Base-by-base conservation (phyloP, 1,284 basidiomycete genomes). In the Schizophyllum amplum region DNA sequence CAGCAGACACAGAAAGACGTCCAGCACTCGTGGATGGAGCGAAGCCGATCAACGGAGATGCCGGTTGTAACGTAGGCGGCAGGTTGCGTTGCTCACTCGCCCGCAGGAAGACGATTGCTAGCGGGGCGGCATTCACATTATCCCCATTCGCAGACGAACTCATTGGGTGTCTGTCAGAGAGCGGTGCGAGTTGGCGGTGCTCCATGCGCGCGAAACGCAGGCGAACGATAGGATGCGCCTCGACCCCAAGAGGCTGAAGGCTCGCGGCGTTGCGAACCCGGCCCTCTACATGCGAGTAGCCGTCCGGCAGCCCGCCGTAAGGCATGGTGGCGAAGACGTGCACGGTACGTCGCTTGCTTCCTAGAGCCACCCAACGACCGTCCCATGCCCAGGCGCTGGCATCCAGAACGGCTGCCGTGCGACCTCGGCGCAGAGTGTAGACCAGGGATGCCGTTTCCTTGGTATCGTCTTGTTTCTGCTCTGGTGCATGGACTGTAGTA, bases 241-340 rank as follows among this genome's bases (percentile, higher is more conserved):
- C 77, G 4, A 33, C 27, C 5, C 27, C 27, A 33, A 33, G 27
- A 33, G 27, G 27, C 27, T 33, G 27, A 5, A 33, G 27, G 76
- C 76, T 84, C 6, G 70, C 67, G 1, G 74, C 69, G 62, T 91
- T 88, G 65, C 73, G 67, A 0, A 89, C 81, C 64, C 71, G 75
- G 2, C 78, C 77, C 33, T 79, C 74, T 42, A 84, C 66, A 71
- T 92, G 89, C 57, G 84, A 87, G n/a, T 68, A 65, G 6, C 80
- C 71, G 66, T 88, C 82, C 0, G 87, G 75, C 54, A 74, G 75
- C 2, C 92, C 90, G 0, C 90, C 90, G 56, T 83, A 83, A 0
- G 90, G 89, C 64, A 89, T 86, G 21, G 87, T 74, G 7, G 87
- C 81, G 66, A 90, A 94, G 0, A 93, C 71, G 70, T 94, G 88